phyloP scores from a whole-genome alignment of 768 basidiomycete genomes.

The Stropharia rugosoannulata region DNA sequence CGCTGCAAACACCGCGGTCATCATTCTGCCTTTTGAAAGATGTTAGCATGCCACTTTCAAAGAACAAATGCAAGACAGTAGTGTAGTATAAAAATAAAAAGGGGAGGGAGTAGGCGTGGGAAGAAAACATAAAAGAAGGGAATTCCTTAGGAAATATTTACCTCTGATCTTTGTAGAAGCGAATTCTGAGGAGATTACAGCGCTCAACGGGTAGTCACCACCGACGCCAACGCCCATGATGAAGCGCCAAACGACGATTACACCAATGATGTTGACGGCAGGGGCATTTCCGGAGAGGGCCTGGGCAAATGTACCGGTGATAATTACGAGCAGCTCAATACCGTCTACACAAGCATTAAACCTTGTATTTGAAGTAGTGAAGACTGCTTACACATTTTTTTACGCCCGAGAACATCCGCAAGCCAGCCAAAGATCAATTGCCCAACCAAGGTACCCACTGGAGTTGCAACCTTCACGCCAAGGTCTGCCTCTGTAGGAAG shows the following conservation, averaged over 20 bases:
- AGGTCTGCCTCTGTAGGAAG: constrained; percentile 34
- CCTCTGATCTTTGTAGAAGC: constrained; percentile 76
- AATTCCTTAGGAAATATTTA: no score
- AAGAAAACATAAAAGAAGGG: no score
- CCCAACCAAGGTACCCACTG: constrained; percentile 72
- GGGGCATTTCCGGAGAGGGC: constrained; percentile 69
- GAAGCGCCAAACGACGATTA: constrained; percentile 82
- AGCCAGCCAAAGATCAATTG: constrained; percentile 82
- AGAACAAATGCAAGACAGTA: no score
- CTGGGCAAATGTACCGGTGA: constrained; percentile 76
- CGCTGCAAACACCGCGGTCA: constrained; percentile 83
- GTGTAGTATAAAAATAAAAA: no score
- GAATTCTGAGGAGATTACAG: constrained; percentile 90
- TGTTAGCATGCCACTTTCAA: no score
- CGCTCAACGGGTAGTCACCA: constrained; percentile 84
- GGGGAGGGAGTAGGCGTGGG: no score
- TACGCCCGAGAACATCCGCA: constrained; percentile 74
- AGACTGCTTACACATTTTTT: constrained; percentile 68
- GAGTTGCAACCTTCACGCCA: constrained; percentile 76
- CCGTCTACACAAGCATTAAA: constrained; percentile 42
- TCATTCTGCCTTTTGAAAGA: constrained; percentile 44
- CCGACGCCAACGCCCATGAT: constrained; percentile 86
- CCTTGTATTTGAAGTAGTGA: constrained; percentile 18
- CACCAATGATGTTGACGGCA: constrained; percentile 72
- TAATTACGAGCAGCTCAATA: constrained; percentile 79